These are phyloP conservation scores for Mortierella sp. DNA, from an alignment of 371 early-diverging fungal genomes.

Conservation along the genomic window DNA sequence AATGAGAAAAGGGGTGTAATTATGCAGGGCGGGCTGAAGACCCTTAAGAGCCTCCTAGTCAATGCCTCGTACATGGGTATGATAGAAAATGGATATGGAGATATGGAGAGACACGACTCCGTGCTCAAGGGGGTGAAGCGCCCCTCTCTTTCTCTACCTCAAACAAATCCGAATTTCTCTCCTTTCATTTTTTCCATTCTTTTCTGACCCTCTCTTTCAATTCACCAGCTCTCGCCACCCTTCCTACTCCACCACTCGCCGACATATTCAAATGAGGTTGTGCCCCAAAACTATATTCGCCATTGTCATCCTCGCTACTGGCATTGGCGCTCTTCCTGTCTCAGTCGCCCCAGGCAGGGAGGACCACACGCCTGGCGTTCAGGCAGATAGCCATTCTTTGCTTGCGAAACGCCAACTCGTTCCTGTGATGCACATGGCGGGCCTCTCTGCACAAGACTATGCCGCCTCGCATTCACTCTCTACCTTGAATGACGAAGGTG, in stretches of 20 bases:
- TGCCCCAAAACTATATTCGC: not conserved
- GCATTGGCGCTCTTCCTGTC: not conserved
- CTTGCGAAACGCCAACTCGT: not conserved
- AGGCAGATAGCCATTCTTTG: not conserved
- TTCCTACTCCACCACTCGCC: too few relatives aligned
- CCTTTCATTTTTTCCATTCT: too few relatives aligned
- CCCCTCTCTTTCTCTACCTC: too few relatives aligned
- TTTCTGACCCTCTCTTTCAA: too few relatives aligned
- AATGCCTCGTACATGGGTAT: too few relatives aligned
- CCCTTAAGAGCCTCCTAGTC: not conserved
- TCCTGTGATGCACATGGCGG: not conserved
- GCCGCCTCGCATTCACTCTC: constrained; percentile 10
- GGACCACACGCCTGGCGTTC: not conserved
- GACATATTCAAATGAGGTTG: not conserved
- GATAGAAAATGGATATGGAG: too few relatives aligned
- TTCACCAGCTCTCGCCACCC: too few relatives aligned
- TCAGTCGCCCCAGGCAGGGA: not conserved
- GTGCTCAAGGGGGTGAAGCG: too few relatives aligned
- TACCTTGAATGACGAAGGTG: not conserved
- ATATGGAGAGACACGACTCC: too few relatives aligned
- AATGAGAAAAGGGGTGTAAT: not conserved
- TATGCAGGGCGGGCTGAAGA: not conserved
- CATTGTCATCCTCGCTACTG: not conserved
- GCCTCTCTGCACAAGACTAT: not conserved
- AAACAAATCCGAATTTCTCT: too few relatives aligned